phyloP scores from a whole-genome alignment of 306 rosid genomes.

The Acmispon strigosus region DNA sequence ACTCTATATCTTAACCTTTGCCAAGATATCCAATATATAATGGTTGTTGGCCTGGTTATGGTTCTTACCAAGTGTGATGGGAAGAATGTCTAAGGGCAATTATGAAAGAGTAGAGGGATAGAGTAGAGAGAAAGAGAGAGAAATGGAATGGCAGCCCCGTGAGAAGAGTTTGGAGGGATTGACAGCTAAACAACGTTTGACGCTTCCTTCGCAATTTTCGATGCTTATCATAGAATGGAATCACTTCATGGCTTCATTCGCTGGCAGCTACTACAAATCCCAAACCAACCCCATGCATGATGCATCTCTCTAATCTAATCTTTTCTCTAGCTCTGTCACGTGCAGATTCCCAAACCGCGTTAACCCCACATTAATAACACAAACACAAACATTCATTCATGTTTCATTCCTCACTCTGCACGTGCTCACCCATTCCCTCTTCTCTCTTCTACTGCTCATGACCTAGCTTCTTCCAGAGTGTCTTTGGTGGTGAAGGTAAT shows the following conservation, averaged over 20 bases:
- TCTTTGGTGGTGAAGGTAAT: too few relatives aligned
- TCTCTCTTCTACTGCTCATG: too few relatives aligned
- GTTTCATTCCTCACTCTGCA: too few relatives aligned
- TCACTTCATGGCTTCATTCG: not conserved
- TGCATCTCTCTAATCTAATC: not conserved
- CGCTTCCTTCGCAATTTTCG: conserved; percentile 59
- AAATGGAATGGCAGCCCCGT: conserved; percentile 37
- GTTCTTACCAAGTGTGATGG: too few relatives aligned
- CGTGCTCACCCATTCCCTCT: too few relatives aligned
- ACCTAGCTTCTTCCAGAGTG: too few relatives aligned
- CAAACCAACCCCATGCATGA: too few relatives aligned
- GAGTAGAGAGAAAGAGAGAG: not conserved
- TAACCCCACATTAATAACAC: not conserved
- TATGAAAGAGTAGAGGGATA: not conserved
- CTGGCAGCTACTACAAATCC: not conserved
- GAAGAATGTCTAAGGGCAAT: too few relatives aligned
- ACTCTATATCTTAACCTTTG: too few relatives aligned
- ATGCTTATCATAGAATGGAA: conserved; percentile 19
- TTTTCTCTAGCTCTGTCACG: conserved; percentile 32
- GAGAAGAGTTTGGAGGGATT: conserved; percentile 69
- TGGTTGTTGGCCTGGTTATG: too few relatives aligned
- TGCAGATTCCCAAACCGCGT: conserved; percentile 44
- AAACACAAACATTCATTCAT: too few relatives aligned
- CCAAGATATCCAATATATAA: too few relatives aligned
- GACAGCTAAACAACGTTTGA: conserved; percentile 90